Base-by-base conservation (phyloP, 108 stramenopile genomes). In the Cylindrotheca closterium region DNA sequence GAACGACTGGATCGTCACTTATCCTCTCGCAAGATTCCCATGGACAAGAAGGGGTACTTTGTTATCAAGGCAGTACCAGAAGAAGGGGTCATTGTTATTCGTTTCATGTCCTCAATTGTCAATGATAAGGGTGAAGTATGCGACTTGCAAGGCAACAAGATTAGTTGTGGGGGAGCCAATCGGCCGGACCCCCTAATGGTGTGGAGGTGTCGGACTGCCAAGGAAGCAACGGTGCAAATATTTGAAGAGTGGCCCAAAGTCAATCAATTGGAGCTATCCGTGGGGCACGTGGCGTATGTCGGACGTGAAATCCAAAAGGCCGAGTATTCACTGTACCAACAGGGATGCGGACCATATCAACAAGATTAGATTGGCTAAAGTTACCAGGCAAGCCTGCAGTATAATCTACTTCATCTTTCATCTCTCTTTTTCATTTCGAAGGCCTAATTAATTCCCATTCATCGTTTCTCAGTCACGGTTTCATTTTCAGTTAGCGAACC, bases 71-170 rank as follows among this genome's bases (percentile, higher is more conserved):
- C 76, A 30, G 76, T 73, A 30, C 33, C 34, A 0, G 60, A 65
- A 18, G 47, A 65, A 54, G 51, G 53, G 4, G 49, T 71, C 1
- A 75, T 80, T 32, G 29, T 65, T 18, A 79, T 71, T 34, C 68
- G 51, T 10, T 83, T 64, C 37, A 67, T 80, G 54, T 80, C 82
- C 26, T 83, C 77, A 34, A 80, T 80, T 23, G 42, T 68, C 21
- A 80, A 83, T 50, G 82, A 83, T 25, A 70, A 80, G 54, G 82
- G 82, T 3, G 82, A 83, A 59, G 31, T 83, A 25, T 83, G 79
- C 51, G 82, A 83, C 51, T 30, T 80, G 37, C 24, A 78, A 7
- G 82, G 82, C 8, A 77, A 77, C 28, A 70, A 68, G 33, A 60
- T 83, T n/a, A 53, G 26, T 0, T 83, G 82, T 42, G 59, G 51